Conservation (phyloP, 345 rosid genomes). For the Murraya koenigii region DNA sequence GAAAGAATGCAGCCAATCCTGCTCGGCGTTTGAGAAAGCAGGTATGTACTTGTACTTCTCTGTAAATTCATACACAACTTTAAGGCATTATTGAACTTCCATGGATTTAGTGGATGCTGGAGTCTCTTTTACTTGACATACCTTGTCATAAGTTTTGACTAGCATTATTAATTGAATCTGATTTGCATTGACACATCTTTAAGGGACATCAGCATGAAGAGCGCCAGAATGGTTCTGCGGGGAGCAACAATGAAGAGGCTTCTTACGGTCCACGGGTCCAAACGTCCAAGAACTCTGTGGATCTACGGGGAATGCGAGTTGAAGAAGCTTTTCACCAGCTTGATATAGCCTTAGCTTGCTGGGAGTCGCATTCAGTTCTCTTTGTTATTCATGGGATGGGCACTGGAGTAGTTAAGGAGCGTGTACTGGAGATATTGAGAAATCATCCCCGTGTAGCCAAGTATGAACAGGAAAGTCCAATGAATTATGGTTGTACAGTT, state of each 20-base stretch:
- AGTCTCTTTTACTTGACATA: background rate
- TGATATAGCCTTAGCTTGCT: constrained; percentile 53
- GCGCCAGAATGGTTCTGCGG: constrained; percentile 20
- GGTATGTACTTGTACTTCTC: constrained; percentile 33
- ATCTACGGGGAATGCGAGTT: constrained; percentile 77
- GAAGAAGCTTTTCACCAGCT: constrained; percentile 77
- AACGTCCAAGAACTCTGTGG: constrained; percentile 75
- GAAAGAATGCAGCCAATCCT: constrained; percentile 26
- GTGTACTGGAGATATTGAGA: constrained; percentile 53
- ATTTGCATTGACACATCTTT: background rate
- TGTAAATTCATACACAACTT: background rate
- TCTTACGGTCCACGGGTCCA: constrained; percentile 47
- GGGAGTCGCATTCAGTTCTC: constrained; percentile 49
- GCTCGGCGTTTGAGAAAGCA: constrained; percentile 38
- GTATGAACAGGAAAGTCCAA: constrained; percentile 68
- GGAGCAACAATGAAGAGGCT: constrained; percentile 26
- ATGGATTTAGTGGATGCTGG: background rate
- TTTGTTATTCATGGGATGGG: constrained; percentile 86
- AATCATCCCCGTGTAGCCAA: constrained; percentile 60
- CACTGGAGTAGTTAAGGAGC: constrained; percentile 66
- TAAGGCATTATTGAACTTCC: background rate
- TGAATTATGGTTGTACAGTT: constrained; percentile 87
- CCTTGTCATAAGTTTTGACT: background rate
- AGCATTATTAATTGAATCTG: background rate
- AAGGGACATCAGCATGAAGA: constrained; percentile 38